A percentile compares a stretch with the other conserved stretches of the same genome.
These are phyloP conservation scores for Zea mays DNA, from an alignment of 176 grass and related monocot genomes.

Conservation along the genomic window Zm-B73-REFERENCE-NAM-5.0 NC_050104.1:157930501-157931000, in stretches of 20 bases:
- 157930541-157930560: constrained; percentile 64
- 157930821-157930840: constrained; percentile 69
- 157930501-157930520: constrained; percentile 16
- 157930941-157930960: constrained; percentile 71
- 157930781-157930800: constrained; percentile 10
- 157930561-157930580: constrained; percentile 96
- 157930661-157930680: constrained; percentile 37
- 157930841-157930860: constrained; percentile 55
- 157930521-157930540: constrained; percentile 39
- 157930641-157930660: constrained; percentile 67
- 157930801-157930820: constrained; percentile 55
- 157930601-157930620: constrained; percentile 79
- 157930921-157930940: constrained; percentile 81
- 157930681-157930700: constrained; percentile 16
- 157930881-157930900: constrained; percentile 85
- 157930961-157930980: constrained; percentile 44
- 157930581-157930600: constrained; percentile 93
- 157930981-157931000: constrained; percentile 60
- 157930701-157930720: not conserved
- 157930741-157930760: not conserved
- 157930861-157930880: constrained; percentile 80
- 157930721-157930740: not conserved
- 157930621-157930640: constrained; percentile 89
- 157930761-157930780: not conserved
- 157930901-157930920: constrained; percentile 62